A percentile compares a stretch with the other conserved stretches of the same genome.
These are phyloP conservation scores for Leishmania mexicana DNA, from an alignment of 208 protist genomes.

Conservation along the genomic window DNA sequence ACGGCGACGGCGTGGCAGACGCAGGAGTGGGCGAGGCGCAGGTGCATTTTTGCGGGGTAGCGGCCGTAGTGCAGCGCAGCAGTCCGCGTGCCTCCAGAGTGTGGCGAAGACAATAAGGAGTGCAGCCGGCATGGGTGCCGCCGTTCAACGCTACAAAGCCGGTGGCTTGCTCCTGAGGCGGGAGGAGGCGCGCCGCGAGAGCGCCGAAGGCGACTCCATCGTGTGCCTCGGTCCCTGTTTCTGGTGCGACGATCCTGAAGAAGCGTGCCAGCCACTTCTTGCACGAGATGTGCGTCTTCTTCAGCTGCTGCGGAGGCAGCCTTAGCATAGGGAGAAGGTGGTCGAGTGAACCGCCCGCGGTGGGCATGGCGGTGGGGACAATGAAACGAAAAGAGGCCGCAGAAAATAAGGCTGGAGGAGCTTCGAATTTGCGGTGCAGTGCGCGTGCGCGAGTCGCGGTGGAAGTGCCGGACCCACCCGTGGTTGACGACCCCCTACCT, in stretches of 20 bases:
- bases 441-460: not conserved
- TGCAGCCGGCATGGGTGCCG: constrained; percentile 52
- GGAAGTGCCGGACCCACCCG: not conserved
- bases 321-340: constrained; percentile 7
- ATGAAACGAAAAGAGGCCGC: no score
- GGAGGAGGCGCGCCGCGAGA: not conserved
- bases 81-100: constrained; percentile 24
- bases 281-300: constrained; percentile 18
- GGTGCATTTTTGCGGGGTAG: not conserved
- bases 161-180: constrained; percentile 5
- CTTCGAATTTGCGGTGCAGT: no score
- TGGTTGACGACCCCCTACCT: not conserved
- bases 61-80: constrained; percentile 5
- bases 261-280: constrained; percentile 31
- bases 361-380: not conserved
- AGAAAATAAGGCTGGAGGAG: not conserved
- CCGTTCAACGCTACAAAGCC: constrained; percentile 71
- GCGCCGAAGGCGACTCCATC: not conserved
- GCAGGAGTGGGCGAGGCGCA: not conserved
- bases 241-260: not conserved
- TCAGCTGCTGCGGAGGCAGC: constrained; percentile 27
- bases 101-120: constrained; percentile 42
- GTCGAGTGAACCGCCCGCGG: not conserved
- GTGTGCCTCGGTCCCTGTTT: not conserved
- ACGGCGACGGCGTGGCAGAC: not conserved